A percentile compares a stretch with the other conserved stretches of the same genome.
phyloP scores from a whole-genome alignment of 2,329 filamentous ascomycete genomes.

The Arthrobotrys sinensis region DNA sequence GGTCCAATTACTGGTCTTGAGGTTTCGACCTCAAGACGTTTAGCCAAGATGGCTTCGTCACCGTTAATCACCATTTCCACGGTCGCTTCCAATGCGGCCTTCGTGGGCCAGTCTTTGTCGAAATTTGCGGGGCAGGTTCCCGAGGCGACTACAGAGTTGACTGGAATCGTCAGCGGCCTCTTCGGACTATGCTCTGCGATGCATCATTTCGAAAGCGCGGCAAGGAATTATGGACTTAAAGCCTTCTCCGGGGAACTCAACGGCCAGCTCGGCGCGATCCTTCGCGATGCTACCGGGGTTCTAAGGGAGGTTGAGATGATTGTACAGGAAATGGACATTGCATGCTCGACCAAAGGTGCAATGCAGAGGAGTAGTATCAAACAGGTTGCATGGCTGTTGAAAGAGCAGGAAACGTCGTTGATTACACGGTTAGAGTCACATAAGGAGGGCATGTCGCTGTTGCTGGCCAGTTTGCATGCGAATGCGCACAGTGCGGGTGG shows the following conservation, averaged over 20 bases:
- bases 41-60: slow-evolving; percentile 58
- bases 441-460: slow-evolving; percentile 57
- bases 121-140: slow-evolving; percentile 59
- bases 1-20: slow-evolving; percentile 48
- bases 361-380: slow-evolving; percentile 58
- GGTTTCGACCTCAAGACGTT: slow-evolving; percentile 61
- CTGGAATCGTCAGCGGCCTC: slow-evolving; percentile 57
- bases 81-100: slow-evolving; percentile 55
- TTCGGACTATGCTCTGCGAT: slow-evolving; percentile 55
- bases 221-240: slow-evolving; percentile 56
- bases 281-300: slow-evolving; percentile 56
- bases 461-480: slow-evolving; percentile 57
- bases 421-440: slow-evolving; percentile 59
- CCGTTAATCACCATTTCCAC: slow-evolving; percentile 55
- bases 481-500: slow-evolving; percentile 56
- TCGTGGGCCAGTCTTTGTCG: slow-evolving; percentile 55
- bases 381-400: slow-evolving; percentile 57
- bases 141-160: slow-evolving; percentile 58
- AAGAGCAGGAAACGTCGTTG: slow-evolving; percentile 54
- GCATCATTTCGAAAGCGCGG: slow-evolving; percentile 60
- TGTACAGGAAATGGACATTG: slow-evolving; percentile 57
- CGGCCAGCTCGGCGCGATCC: slow-evolving; percentile 48
- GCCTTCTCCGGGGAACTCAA: slow-evolving; percentile 51
- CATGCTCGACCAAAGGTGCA: slow-evolving; percentile 57
- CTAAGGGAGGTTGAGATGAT: slow-evolving; percentile 55